A percentile compares a stretch with the other conserved stretches of the same genome.
Evolutionary conservation across 2,329 filamentous ascomycete species (phyloP).

Genomic region (Elsinoe perseae): DNA sequence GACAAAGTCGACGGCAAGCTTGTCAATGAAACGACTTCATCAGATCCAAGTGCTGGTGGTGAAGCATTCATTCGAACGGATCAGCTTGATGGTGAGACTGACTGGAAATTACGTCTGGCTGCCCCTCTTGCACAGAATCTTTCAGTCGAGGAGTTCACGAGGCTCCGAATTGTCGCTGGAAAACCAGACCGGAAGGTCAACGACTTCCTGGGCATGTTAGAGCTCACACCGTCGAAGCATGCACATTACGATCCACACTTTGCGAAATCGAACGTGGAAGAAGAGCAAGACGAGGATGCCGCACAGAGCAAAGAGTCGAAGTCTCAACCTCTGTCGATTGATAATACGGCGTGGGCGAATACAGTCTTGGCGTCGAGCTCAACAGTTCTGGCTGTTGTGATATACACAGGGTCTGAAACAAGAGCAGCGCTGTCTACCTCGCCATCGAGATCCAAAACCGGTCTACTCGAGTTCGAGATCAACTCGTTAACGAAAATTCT

Average conservation of each 20-base stretch:
- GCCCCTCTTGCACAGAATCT: conserved; percentile 80
- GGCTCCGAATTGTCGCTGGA: conserved; percentile 65
- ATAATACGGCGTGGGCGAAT: conserved; percentile 98
- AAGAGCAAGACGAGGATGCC: conserved; percentile 7
- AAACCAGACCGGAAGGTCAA: conserved; percentile 93
- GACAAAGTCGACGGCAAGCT: conserved; percentile 19
- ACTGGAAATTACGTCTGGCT: conserved; percentile 92
- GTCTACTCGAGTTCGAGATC: conserved; percentile 89
- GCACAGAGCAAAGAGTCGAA: conserved; percentile 18
- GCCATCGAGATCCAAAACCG: conserved; percentile 85
- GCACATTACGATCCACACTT: conserved; percentile 40
- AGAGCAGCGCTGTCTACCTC: conserved; percentile 89
- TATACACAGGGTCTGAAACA: conserved; percentile 93
- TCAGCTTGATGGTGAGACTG: conserved; percentile 93
- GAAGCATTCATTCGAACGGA: conserved; percentile 98
- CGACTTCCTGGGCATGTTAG: conserved; percentile 84
- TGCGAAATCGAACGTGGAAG: conserved; percentile 15
- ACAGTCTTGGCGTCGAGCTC: conserved; percentile 93
- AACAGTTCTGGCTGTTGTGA: conserved; percentile 75
- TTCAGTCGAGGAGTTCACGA: conserved; percentile 58
- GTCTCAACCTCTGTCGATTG: conserved; percentile 74
- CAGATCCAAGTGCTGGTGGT: conserved; percentile 47
- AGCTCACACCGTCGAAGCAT: conserved; percentile 53
- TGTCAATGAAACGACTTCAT: conserved; percentile 28
- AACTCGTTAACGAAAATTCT: conserved; percentile 95